A percentile compares a stretch with the other conserved stretches of the same genome.
Conservation (phyloP, 768 basidiomycete genomes). For the Porphyrellus cyaneotinctus region DNA sequence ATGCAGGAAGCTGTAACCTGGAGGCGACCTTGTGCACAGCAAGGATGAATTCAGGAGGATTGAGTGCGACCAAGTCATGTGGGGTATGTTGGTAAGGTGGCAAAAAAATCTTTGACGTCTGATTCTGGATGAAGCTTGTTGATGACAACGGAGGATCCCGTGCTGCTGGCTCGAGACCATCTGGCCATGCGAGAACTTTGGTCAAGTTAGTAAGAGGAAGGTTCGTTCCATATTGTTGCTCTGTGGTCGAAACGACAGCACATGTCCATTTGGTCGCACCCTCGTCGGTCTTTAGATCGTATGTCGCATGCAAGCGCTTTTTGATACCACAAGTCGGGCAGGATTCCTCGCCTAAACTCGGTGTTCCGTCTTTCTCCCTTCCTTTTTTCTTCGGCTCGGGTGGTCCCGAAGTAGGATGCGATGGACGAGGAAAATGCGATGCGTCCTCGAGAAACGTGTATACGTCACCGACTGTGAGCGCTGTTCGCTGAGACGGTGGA, state of each 20-base stretch:
- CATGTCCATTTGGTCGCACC: conserved; percentile 20
- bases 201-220: conserved; percentile 20
- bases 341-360: conserved; percentile 18
- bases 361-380: conserved; percentile 23
- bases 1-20: conserved; percentile 20
- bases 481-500: conserved; percentile 17
- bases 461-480: conserved; percentile 39
- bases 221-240: conserved; percentile 17
- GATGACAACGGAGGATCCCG: conserved; percentile 3
- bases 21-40: conserved; percentile 23
- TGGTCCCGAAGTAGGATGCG: conserved; percentile 7
- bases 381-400: conserved; percentile 24
- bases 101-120: conserved; percentile 1
- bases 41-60: conserved; percentile 28
- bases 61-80: conserved; percentile 20
- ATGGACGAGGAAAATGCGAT: conserved; percentile 35
- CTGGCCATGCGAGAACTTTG: conserved; percentile 11
- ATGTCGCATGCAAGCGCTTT: conserved; percentile 25
- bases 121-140: conserved; percentile 2
- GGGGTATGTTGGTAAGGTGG: conserved; percentile 16
- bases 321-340: conserved; percentile 30
- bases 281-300: conserved; percentile 21
- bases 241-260: conserved; percentile 18
- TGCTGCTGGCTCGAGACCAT: conserved; percentile 17
- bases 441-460: conserved; percentile 43